These are phyloP conservation scores for Prunus yedoensis DNA, from an alignment of 331 rosid genomes.

Conservation along the genomic window DNA sequence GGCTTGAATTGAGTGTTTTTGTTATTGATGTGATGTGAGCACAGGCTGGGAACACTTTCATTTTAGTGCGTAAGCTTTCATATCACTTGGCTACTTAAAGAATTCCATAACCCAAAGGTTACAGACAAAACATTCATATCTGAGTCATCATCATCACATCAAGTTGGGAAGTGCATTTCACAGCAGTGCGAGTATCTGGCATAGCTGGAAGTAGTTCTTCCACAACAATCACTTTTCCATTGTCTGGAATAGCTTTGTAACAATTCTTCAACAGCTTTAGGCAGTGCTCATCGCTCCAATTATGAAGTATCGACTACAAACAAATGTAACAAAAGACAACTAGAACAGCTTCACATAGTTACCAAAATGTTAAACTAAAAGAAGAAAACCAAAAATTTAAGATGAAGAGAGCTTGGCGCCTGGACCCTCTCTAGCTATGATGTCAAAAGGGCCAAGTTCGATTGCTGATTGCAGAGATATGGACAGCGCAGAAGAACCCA, in stretches of 20 bases:
- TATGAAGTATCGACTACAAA: conserved; percentile 29
- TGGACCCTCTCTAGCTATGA: too few species aligned
- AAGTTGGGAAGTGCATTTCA: neutral
- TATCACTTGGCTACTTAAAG: conserved; percentile 5
- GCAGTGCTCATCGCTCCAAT: conserved; percentile 56
- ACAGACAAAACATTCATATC: conserved; percentile 16
- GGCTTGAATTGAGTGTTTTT: too few species aligned
- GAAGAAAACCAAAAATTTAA: too few species aligned
- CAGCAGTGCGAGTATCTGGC: conserved; percentile 28
- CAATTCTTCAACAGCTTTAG: conserved; percentile 57
- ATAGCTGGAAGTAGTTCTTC: conserved; percentile 34
- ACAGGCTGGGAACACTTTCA: neutral
- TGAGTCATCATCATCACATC: conserved; percentile 50
- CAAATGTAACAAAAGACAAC: neutral
- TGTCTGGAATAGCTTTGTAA: conserved; percentile 38
- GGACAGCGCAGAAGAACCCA: too few species aligned
- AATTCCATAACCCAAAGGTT: conserved; percentile 26
- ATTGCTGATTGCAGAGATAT: too few species aligned
- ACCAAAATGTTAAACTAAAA: neutral
- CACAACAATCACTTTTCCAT: conserved; percentile 51
- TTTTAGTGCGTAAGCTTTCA: neutral
- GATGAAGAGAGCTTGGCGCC: too few species aligned
- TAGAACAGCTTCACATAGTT: neutral
- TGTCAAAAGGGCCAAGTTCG: too few species aligned
- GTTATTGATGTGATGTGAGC: too few species aligned